phyloP scores from a whole-genome alignment of 2,329 filamentous ascomycete genomes.

The Beauveria pseudobassiana region DNA sequence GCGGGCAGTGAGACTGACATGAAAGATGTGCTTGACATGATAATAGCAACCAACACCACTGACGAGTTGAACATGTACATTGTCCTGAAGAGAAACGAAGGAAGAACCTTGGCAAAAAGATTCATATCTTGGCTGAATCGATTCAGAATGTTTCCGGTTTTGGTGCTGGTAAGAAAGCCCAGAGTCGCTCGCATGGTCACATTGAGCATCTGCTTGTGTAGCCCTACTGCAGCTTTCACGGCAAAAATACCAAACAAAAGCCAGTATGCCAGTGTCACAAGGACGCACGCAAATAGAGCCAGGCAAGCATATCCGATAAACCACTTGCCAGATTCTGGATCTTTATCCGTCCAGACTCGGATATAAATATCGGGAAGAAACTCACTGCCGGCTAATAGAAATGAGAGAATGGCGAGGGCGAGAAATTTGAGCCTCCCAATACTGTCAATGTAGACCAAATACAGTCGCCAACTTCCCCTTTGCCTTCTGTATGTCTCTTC shows the following conservation, averaged over 20 bases:
- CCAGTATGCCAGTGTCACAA: not conserved
- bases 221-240: not conserved
- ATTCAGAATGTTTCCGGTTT: not conserved
- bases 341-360: not conserved
- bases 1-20: not conserved
- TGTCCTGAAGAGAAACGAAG: not conserved
- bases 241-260: not conserved
- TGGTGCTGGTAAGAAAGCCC: not conserved
- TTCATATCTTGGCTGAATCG: not conserved
- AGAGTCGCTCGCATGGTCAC: not conserved
- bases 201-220: not conserved
- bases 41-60: not conserved
- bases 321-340: not conserved
- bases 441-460: constrained; percentile 1
- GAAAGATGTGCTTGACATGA: not conserved
- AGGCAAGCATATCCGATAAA: not conserved
- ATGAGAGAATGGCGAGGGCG: not conserved
- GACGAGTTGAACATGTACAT: not conserved
- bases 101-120: not conserved
- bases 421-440: not conserved
- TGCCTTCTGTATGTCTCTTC: not conserved
- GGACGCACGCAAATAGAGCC: not conserved
- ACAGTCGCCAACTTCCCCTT: not conserved
- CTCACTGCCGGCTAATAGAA: not conserved
- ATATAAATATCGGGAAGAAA: not conserved